Evolutionary conservation across 2,329 filamentous ascomycete genomes (phyloP).

Genomic region (Scedosporium aurantiacum): DNA sequence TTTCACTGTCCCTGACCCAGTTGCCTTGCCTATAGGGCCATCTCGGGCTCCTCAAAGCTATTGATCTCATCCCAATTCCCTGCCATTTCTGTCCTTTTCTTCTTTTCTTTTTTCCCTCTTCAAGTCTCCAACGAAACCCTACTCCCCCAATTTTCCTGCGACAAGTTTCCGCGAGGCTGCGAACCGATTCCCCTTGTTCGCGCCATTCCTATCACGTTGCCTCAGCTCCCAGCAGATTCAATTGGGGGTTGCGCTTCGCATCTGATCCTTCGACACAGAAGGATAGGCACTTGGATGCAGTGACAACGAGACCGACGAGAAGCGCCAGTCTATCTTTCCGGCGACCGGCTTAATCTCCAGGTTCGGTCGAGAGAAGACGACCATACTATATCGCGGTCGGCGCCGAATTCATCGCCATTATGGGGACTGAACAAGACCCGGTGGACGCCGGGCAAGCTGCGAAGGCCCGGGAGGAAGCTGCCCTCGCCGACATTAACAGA

Average conservation of each 20-base stretch:
- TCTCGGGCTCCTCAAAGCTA: neutral
- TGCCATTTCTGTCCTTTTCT: neutral
- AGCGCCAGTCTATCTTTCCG: neutral
- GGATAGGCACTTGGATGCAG: neutral
- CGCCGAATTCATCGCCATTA: neutral
- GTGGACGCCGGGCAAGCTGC: slow-evolving; percentile 64
- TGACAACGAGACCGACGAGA: neutral
- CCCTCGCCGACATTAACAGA: slow-evolving; percentile 56
- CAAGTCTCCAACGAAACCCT: neutral
- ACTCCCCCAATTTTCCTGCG: neutral
- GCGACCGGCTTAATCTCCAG: neutral
- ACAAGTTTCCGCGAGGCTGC: neutral
- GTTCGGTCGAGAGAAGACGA: neutral
- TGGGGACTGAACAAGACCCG: slow-evolving; percentile 13
- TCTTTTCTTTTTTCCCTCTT: neutral
- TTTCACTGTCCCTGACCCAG: neutral
- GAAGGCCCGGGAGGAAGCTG: neutral
- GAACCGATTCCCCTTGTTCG: neutral
- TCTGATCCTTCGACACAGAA: neutral
- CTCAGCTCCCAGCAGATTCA: neutral
- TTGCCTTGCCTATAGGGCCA: neutral
- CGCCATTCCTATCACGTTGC: neutral
- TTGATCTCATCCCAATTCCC: neutral
- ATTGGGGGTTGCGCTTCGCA: neutral
- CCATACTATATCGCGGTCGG: neutral